These are phyloP conservation scores for Globisporangium nagaii DNA, from an alignment of 352 stramenopile genomes.

Conservation along the genomic window DNA sequence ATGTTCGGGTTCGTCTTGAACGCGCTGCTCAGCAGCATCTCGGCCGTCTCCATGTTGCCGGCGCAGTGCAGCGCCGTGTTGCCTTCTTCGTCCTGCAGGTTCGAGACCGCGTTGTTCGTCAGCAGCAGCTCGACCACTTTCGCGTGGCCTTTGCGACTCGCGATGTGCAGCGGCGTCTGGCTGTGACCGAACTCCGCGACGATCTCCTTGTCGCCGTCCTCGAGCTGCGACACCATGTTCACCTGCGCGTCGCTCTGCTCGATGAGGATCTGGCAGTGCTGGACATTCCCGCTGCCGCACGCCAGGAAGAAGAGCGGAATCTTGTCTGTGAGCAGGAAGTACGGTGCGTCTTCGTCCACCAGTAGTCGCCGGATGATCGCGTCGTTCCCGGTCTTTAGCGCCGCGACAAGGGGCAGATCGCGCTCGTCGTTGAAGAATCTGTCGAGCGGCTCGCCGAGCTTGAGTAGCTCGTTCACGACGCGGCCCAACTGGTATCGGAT, in stretches of 20 bases:
- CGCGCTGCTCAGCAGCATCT: slow-evolving; percentile 48
- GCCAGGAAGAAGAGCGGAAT: slow-evolving; percentile 72
- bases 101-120: slow-evolving; percentile 58
- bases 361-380: slow-evolving; percentile 69
- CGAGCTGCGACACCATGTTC: slow-evolving; percentile 72
- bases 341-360: slow-evolving; percentile 61
- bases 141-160: slow-evolving; percentile 61
- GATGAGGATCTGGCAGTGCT: slow-evolving; percentile 74
- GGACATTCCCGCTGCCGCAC: slow-evolving; percentile 56
- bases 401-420: slow-evolving; percentile 64
- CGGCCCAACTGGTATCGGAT: slow-evolving; percentile 77
- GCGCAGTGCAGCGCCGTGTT: slow-evolving; percentile 77
- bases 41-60: slow-evolving; percentile 56
- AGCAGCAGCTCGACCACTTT: slow-evolving; percentile 60
- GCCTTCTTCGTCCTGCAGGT: slow-evolving; percentile 72
- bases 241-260: slow-evolving; percentile 49
- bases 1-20: slow-evolving; percentile 80
- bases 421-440: slow-evolving; percentile 34
- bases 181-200: slow-evolving; percentile 55
- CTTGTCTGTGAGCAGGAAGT: slow-evolving; percentile 74
- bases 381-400: slow-evolving; percentile 66
- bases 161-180: slow-evolving; percentile 77
- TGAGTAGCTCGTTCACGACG: slow-evolving; percentile 74
- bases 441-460: slow-evolving; percentile 45
- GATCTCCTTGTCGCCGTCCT: slow-evolving; percentile 79